These are phyloP conservation scores for Boeremia exigua DNA, from an alignment of 2,329 filamentous ascomycete genomes.

Conservation along the genomic window DNA sequence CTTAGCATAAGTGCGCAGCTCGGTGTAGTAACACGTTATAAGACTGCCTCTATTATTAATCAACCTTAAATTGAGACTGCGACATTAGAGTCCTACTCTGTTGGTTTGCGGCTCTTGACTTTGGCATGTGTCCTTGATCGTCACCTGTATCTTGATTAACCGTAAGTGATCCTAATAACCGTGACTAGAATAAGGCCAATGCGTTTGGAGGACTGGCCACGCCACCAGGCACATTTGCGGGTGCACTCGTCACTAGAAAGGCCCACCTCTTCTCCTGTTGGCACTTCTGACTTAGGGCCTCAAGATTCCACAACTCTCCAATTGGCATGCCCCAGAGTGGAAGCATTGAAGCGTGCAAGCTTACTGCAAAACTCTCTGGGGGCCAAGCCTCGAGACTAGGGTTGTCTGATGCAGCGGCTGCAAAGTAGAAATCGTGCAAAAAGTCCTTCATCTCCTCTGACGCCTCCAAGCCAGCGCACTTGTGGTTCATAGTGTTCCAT, in stretches of 20 bases:
- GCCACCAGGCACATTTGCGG: slow-evolving; percentile 42
- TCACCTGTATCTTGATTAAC: no score
- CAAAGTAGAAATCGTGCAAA: slow-evolving; percentile 69
- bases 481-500: slow-evolving; percentile 20
- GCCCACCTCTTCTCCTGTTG: slow-evolving; percentile 34
- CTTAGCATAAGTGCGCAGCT: no score
- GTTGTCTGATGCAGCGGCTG: slow-evolving; percentile 43
- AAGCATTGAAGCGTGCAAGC: slow-evolving; percentile 32
- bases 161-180: no score
- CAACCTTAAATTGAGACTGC: no score
- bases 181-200: slow-evolving; percentile 26
- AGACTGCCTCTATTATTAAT: no score
- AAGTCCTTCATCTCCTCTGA: slow-evolving; percentile 83
- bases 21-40: no score
- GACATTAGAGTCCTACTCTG: no score
- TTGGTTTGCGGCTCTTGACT: no score
- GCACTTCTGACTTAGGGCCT: slow-evolving; percentile 38
- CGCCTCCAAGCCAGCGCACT: slow-evolving; percentile 73
- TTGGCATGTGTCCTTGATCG: no score
- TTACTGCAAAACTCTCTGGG: slow-evolving; percentile 19
- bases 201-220: slow-evolving; percentile 40
- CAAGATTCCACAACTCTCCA: slow-evolving; percentile 46
- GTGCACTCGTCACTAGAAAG: slow-evolving; percentile 65
- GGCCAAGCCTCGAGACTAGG: slow-evolving; percentile 44
- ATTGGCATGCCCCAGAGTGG: slow-evolving; percentile 43